Evolutionary conservation across 331 rosid species (phyloP).

Genomic region (Malus hybrid): DNA sequence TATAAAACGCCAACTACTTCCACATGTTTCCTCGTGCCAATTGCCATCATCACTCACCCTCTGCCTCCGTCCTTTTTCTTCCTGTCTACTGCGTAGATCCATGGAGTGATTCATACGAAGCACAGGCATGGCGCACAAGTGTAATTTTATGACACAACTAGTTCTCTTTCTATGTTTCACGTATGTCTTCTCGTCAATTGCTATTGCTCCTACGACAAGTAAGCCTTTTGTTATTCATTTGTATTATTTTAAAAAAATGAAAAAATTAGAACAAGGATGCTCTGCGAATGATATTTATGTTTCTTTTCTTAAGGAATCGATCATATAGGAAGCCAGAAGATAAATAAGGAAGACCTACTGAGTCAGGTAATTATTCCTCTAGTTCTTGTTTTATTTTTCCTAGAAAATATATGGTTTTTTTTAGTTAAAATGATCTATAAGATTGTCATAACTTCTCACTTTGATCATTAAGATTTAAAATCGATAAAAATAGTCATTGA

Average conservation of each 20-base stretch:
- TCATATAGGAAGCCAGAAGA: neutral
- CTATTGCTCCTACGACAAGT: conserved; percentile 34
- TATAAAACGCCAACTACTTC: neutral
- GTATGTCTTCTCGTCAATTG: conserved; percentile 6
- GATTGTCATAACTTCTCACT: too few relatives aligned
- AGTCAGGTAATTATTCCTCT: neutral
- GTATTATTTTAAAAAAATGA: neutral
- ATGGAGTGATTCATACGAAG: neutral
- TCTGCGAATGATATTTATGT: neutral
- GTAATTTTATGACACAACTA: neutral
- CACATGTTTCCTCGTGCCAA: neutral
- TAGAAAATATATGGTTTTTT: too few relatives aligned
- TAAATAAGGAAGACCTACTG: neutral
- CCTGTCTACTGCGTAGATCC: neutral
- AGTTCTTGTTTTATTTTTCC: too few relatives aligned
- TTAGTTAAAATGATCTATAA: too few relatives aligned
- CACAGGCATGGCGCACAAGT: conserved; percentile 27
- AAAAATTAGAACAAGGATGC: neutral
- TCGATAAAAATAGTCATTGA: too few relatives aligned
- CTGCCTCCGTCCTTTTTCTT: neutral
- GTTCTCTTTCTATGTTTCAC: conserved; percentile 22
- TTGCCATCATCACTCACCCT: neutral
- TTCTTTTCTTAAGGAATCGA: neutral
- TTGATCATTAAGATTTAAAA: too few relatives aligned
- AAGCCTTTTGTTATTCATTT: conserved; percentile 3